phyloP scores from a whole-genome alignment of 106 monocot genomes.

The Phalaenopsis equestris region DNA sequence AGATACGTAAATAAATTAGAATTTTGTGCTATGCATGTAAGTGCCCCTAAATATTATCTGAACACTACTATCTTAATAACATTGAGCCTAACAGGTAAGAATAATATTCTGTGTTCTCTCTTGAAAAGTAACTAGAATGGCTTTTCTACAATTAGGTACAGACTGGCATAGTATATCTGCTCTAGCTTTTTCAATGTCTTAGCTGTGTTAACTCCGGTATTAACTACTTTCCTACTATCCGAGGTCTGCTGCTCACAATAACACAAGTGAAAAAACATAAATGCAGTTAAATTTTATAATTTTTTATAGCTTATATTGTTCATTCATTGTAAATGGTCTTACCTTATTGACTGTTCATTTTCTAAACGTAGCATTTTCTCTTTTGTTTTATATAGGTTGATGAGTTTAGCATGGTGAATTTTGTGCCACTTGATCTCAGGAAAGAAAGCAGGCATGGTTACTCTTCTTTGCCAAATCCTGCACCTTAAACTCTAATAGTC shows the following conservation, averaged over 20 bases:
- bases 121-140: too few relatives aligned
- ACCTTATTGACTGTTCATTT: background rate
- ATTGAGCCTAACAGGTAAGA: too few relatives aligned
- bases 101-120: too few relatives aligned
- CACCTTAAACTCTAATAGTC: too few relatives aligned
- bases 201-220: background rate
- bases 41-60: too few relatives aligned
- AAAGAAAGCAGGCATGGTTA: constrained; percentile 78
- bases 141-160: too few relatives aligned
- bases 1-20: too few relatives aligned
- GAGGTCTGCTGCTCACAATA: background rate
- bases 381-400: constrained; percentile 48
- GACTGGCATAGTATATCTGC: too few relatives aligned
- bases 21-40: too few relatives aligned
- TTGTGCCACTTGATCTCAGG: constrained; percentile 82
- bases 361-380: background rate
- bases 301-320: background rate
- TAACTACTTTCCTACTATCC: background rate
- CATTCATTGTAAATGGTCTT: background rate
- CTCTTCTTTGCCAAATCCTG: background rate
- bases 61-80: too few relatives aligned
- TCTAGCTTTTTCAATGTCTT: too few relatives aligned
- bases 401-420: constrained; percentile 88
- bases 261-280: background rate
- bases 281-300: background rate